A percentile compares a stretch with the other conserved stretches of the same genome.
Conservation (phyloP, 371 early-diverging fungal species). For the Rhizopus sp. region DNA sequence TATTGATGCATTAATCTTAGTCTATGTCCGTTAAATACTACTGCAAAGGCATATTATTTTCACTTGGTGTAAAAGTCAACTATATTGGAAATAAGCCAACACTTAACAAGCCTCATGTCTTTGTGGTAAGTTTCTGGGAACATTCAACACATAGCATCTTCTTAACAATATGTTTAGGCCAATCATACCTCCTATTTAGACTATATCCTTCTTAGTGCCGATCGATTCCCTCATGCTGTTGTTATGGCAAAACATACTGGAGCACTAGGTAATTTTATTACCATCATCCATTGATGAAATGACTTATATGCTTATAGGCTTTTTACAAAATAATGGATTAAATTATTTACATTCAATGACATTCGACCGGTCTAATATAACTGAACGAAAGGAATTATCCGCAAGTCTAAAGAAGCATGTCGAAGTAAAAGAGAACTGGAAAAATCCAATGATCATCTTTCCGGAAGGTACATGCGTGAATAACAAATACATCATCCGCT, state of each 20-base stretch:
- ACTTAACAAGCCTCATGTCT: slow-evolving; percentile 67
- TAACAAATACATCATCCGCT: slow-evolving; percentile 80
- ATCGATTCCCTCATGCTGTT: slow-evolving; percentile 77
- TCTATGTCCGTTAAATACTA: slow-evolving; percentile 60
- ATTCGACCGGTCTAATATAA: slow-evolving; percentile 74
- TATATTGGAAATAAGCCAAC: slow-evolving; percentile 68
- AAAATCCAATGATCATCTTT: slow-evolving; percentile 72
- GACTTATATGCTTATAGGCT: slow-evolving; percentile 46
- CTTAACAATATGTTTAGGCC: slow-evolving; percentile 23
- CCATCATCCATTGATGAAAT: neutral
- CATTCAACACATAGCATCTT: neutral
- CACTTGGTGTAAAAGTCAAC: slow-evolving; percentile 58
- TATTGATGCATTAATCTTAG: slow-evolving; percentile 22
- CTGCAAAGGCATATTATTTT: slow-evolving; percentile 62
- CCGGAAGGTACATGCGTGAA: slow-evolving; percentile 93
- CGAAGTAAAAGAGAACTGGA: slow-evolving; percentile 32
- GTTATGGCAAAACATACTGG: slow-evolving; percentile 72
- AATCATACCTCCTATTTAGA: slow-evolving; percentile 89
- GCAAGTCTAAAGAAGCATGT: slow-evolving; percentile 42
- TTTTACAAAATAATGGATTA: slow-evolving; percentile 69
- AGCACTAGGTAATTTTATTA: slow-evolving; percentile 27
- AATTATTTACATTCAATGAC: slow-evolving; percentile 70
- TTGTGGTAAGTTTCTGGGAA: slow-evolving; percentile 38
- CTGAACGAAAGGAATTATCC: slow-evolving; percentile 59
- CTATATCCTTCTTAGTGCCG: slow-evolving; percentile 72